phyloP scores from a whole-genome alignment of 1,139 yeast genomes.

The Candida sanyaensis region DNA sequence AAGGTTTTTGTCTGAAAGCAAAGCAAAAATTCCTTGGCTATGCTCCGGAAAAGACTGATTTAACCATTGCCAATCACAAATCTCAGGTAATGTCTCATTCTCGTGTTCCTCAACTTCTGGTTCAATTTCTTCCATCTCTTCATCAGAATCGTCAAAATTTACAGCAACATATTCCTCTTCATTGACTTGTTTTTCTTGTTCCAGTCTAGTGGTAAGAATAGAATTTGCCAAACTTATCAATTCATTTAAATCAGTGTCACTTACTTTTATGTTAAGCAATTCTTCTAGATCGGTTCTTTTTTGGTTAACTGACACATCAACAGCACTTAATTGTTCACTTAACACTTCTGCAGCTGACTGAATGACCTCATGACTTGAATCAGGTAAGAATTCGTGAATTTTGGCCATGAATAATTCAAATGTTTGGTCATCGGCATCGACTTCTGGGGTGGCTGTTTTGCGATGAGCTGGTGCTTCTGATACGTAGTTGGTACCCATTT shows the following conservation, averaged over 20 bases:
- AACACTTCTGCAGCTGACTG: constrained; percentile 67
- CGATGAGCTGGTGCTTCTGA: neutral
- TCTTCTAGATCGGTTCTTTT: constrained; percentile 39
- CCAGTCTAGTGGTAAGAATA: constrained; percentile 49
- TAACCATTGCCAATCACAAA: constrained; percentile 10
- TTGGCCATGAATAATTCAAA: constrained; percentile 32
- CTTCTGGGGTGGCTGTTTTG: no score
- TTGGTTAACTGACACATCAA: constrained; percentile 21
- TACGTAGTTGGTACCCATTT: constrained; percentile 58
- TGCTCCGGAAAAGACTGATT: neutral
- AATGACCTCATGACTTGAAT: constrained; percentile 45
- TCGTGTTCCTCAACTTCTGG: constrained; percentile 15
- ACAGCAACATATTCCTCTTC: constrained; percentile 24
- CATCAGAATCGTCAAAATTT: constrained; percentile 27
- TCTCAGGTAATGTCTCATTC: neutral
- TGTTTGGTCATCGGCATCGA: constrained; percentile 23
- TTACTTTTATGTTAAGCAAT: constrained; percentile 47
- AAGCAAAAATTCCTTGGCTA: constrained; percentile 13
- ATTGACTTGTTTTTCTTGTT: constrained; percentile 15
- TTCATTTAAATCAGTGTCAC: constrained; percentile 52
- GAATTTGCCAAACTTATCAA: constrained; percentile 51
- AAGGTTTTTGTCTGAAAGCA: constrained; percentile 20
- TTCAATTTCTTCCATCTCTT: constrained; percentile 26
- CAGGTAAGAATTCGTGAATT: constrained; percentile 31
- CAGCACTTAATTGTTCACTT: constrained; percentile 59